These are phyloP conservation scores for Aspergillus melleus DNA, from an alignment of 2,329 filamentous ascomycete species.

Conservation along the genomic window DNA sequence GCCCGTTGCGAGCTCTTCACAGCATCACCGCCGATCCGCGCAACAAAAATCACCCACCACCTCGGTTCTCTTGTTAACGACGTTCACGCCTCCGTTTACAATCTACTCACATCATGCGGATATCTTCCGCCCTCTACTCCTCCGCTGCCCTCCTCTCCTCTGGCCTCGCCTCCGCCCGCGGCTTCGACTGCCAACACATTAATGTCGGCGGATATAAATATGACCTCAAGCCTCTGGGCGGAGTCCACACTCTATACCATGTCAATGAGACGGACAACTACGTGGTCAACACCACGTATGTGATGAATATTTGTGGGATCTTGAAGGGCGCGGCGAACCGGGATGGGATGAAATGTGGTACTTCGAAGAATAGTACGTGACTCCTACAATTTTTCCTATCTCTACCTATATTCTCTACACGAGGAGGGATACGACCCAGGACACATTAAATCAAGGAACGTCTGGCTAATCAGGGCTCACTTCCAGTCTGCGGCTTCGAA, in stretches of 20 bases:
- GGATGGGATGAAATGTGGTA: slow-evolving; percentile 31
- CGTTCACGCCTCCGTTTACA: background rate
- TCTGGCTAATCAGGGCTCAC: background rate
- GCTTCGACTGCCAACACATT: slow-evolving; percentile 42
- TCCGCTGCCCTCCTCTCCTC: slow-evolving; percentile 29
- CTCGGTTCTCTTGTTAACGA: background rate
- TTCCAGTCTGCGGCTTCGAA: slow-evolving; percentile 72
- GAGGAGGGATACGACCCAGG: too few relatives aligned
- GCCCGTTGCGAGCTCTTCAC: background rate
- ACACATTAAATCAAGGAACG: too few relatives aligned
- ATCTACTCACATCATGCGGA: slow-evolving; percentile 30
- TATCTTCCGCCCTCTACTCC: slow-evolving; percentile 24
- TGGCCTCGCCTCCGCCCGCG: slow-evolving; percentile 29
- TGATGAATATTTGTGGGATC: slow-evolving; percentile 37
- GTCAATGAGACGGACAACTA: slow-evolving; percentile 27
- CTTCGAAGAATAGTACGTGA: slow-evolving; percentile 36
- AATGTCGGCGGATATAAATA: slow-evolving; percentile 39
- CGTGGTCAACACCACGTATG: slow-evolving; percentile 38
- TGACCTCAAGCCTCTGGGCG: slow-evolving; percentile 39
- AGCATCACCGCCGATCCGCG: background rate
- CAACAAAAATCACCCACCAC: background rate
- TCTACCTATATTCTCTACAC: too few relatives aligned
- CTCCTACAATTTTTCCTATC: too few relatives aligned
- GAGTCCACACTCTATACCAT: slow-evolving; percentile 38
- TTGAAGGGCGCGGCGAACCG: slow-evolving; percentile 29